Evolutionary conservation across 177 flowering plant species (phyloP).

Genomic region (Vitis hybrid): DNA sequence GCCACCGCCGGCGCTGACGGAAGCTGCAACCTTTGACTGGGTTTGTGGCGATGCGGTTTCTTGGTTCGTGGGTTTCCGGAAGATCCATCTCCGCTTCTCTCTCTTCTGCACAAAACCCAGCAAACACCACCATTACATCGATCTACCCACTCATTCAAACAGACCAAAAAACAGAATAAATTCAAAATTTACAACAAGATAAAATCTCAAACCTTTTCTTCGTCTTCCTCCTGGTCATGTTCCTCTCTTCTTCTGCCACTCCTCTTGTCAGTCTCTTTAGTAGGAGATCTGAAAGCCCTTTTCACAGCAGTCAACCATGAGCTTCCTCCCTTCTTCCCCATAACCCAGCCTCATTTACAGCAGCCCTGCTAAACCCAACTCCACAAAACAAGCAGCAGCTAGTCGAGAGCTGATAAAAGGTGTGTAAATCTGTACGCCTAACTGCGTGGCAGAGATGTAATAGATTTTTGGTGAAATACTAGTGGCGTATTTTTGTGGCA

Average conservation of each 20-base stretch:
- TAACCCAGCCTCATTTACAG: slow-evolving; percentile 23
- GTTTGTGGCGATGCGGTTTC: slow-evolving; percentile 22
- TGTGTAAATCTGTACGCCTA: background rate
- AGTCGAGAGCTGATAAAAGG: background rate
- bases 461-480: background rate
- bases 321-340: slow-evolving; percentile 16
- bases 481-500: background rate
- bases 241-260: slow-evolving; percentile 17
- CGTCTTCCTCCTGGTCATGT: slow-evolving; percentile 20
- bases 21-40: slow-evolving; percentile 8
- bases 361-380: slow-evolving; percentile 7
- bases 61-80: slow-evolving; percentile 24
- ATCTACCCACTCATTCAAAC: background rate
- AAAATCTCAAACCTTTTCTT: slow-evolving; percentile 14
- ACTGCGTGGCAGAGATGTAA: background rate
- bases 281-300: slow-evolving; percentile 29
- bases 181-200: background rate
- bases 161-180: background rate
- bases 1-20: background rate
- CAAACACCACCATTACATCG: background rate
- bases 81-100: slow-evolving; percentile 25
- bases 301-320: slow-evolving; percentile 28
- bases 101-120: slow-evolving; percentile 6
- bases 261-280: slow-evolving; percentile 16
- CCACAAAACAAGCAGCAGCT: background rate